These are phyloP conservation scores for Ciborinia camelliae DNA, from an alignment of 2,329 filamentous ascomycete genomes.

Conservation along the genomic window DNA sequence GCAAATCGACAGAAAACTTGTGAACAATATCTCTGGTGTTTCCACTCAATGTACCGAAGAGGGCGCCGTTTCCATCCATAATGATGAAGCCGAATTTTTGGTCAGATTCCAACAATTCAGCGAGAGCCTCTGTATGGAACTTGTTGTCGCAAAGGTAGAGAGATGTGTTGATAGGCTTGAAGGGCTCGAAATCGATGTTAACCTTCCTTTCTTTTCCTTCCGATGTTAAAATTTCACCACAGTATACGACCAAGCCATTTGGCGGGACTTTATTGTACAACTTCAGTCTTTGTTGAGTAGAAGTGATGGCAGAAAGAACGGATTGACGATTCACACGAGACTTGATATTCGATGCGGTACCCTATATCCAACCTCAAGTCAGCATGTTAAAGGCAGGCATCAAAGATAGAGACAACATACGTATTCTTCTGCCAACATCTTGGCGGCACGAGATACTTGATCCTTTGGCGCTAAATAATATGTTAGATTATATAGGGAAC, in stretches of 20 bases:
- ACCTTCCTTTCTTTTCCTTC: conserved; percentile 99
- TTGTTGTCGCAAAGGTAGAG: conserved; percentile 99
- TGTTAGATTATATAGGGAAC: conserved; percentile 10
- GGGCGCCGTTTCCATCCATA: conserved; percentile 98
- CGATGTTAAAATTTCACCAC: conserved; percentile 98
- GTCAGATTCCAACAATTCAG: conserved; percentile 95
- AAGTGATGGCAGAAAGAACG: conserved; percentile 96
- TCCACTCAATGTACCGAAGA: conserved; percentile 94
- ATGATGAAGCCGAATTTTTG: conserved; percentile 99
- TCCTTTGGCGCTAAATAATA: conserved; percentile 78
- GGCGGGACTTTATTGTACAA: conserved; percentile 98
- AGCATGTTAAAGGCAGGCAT: conserved; percentile 19
- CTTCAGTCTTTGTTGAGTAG: conserved; percentile 97
- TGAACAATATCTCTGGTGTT: conserved; percentile 96
- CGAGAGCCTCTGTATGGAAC: conserved; percentile 96
- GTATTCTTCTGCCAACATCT: conserved; percentile 99
- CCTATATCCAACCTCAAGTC: conserved; percentile 52
- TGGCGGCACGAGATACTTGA: conserved; percentile 90
- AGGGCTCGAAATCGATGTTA: conserved; percentile 99
- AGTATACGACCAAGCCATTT: conserved; percentile 97
- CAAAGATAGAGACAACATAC: conserved; percentile 50
- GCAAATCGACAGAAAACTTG: conserved; percentile 97
- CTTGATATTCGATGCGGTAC: conserved; percentile 99
- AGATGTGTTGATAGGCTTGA: conserved; percentile 99
- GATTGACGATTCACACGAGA: conserved; percentile 98